These are phyloP conservation scores for Acanthamoeba sp. DNA, from an alignment of 208 protist genomes.

Conservation along the genomic window DNA sequence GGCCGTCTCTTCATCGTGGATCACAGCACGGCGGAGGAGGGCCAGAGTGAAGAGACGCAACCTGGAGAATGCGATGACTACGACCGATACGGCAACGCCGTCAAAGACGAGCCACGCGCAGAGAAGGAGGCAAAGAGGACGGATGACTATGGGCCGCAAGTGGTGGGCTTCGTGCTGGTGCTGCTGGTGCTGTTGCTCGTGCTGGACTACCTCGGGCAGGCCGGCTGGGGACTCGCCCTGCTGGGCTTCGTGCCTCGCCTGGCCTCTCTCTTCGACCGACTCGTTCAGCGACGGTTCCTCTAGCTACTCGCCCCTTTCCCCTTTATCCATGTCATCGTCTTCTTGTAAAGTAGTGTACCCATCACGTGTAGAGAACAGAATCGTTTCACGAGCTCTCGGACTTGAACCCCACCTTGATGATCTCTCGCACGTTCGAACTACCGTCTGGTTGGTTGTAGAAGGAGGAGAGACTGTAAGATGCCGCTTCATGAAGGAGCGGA, in stretches of 20 bases:
- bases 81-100: neutral
- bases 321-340: too few species aligned
- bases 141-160: neutral
- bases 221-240: neutral
- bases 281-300: slow-evolving; percentile 33
- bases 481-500: neutral
- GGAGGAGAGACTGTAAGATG: neutral
- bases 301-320: too few species aligned
- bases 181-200: slow-evolving; percentile 4
- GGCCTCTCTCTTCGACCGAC: neutral
- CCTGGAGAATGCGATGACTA: neutral
- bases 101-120: too few species aligned
- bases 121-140: neutral
- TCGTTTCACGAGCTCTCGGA: neutral
- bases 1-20: neutral
- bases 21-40: neutral
- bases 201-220: neutral
- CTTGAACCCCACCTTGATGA: slow-evolving; percentile 58
- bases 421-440: slow-evolving; percentile 62
- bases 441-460: neutral
- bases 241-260: slow-evolving; percentile 25
- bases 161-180: slow-evolving; percentile 13
- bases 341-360: neutral
- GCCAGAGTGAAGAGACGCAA: neutral
- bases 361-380: neutral